A percentile compares a stretch with the other conserved stretches of the same genome.
These are phyloP conservation scores for Suillus tomentosus DNA, from an alignment of 768 basidiomycete species.

Conservation along the genomic window DNA sequence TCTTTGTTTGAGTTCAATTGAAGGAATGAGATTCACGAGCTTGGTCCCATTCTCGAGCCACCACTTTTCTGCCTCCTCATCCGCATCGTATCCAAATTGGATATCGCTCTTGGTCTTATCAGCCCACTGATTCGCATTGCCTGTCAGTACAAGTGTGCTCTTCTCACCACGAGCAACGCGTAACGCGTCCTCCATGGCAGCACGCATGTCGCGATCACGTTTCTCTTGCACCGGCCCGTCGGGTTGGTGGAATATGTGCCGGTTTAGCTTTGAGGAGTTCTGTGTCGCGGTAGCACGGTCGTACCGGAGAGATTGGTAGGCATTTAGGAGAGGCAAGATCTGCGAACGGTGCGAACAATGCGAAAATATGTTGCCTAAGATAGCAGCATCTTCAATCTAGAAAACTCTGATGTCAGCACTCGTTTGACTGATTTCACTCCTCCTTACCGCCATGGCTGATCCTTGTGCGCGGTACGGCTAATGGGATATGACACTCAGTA, in stretches of 20 bases:
- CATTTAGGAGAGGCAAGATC: constrained; percentile 47
- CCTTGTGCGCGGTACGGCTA: constrained; percentile 59
- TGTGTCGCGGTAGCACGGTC: constrained; percentile 53
- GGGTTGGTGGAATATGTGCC: constrained; percentile 53
- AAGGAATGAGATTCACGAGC: constrained; percentile 11
- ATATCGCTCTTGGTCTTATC: constrained; percentile 49
- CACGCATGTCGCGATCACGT: constrained; percentile 53
- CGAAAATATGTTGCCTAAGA: constrained; percentile 53
- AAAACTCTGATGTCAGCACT: constrained; percentile 14
- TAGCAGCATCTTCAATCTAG: constrained; percentile 39
- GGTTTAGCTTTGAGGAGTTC: constrained; percentile 49
- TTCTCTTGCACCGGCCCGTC: constrained; percentile 55
- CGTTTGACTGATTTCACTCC: not conserved
- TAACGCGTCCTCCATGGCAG: constrained; percentile 46
- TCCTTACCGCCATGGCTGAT: constrained; percentile 52
- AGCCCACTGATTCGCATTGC: constrained; percentile 60
- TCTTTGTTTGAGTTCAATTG: not conserved
- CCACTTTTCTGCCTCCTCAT: constrained; percentile 51
- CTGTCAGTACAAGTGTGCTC: constrained; percentile 18
- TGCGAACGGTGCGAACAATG: constrained; percentile 45
- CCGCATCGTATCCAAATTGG: constrained; percentile 59
- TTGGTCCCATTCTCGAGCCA: constrained; percentile 40
- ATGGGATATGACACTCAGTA: not conserved
- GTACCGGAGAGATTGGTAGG: constrained; percentile 55
- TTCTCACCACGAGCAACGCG: constrained; percentile 22